Percentiles rank a stretch among this genome's conserved stretches.
These are phyloP conservation scores for Acanthamoeba lenticulata DNA, from an alignment of 208 protist genomes.

Conservation along the genomic window DNA sequence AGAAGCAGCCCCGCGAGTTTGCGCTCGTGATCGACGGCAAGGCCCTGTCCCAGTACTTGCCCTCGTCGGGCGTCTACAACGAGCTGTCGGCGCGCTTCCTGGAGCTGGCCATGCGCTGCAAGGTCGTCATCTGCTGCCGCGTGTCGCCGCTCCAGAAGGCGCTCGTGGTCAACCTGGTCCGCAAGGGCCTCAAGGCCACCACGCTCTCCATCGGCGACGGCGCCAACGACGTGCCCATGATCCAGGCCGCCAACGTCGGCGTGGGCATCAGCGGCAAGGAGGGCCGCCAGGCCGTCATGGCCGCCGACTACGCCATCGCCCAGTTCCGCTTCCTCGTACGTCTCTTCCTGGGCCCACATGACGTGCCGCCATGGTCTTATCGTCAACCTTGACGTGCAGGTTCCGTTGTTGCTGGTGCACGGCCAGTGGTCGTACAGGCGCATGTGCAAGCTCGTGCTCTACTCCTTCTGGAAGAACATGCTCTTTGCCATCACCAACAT, in stretches of 20 bases:
- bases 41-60: neutral
- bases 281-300: slow-evolving; percentile 87
- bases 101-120: slow-evolving; percentile 71
- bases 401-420: slow-evolving; percentile 72
- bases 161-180: slow-evolving; percentile 80
- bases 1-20: neutral
- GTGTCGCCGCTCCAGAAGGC: slow-evolving; percentile 86
- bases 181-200: slow-evolving; percentile 76
- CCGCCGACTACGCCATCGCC: slow-evolving; percentile 86
- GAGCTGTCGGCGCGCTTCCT: slow-evolving; percentile 69
- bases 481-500: slow-evolving; percentile 83
- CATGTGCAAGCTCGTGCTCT: slow-evolving; percentile 84
- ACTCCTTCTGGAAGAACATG: slow-evolving; percentile 90
- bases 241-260: slow-evolving; percentile 84
- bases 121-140: slow-evolving; percentile 89
- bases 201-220: slow-evolving; percentile 98
- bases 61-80: slow-evolving; percentile 42
- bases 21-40: slow-evolving; percentile 29
- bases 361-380: slow-evolving; percentile 85
- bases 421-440: slow-evolving; percentile 83
- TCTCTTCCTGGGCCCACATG: slow-evolving; percentile 95
- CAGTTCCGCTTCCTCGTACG: slow-evolving; percentile 86
- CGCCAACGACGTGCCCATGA: slow-evolving; percentile 98
- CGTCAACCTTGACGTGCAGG: neutral
- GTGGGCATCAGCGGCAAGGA: slow-evolving; percentile 91